Conservation (phyloP, 768 basidiomycete species). For the Multifurca ochricompacta region DNA sequence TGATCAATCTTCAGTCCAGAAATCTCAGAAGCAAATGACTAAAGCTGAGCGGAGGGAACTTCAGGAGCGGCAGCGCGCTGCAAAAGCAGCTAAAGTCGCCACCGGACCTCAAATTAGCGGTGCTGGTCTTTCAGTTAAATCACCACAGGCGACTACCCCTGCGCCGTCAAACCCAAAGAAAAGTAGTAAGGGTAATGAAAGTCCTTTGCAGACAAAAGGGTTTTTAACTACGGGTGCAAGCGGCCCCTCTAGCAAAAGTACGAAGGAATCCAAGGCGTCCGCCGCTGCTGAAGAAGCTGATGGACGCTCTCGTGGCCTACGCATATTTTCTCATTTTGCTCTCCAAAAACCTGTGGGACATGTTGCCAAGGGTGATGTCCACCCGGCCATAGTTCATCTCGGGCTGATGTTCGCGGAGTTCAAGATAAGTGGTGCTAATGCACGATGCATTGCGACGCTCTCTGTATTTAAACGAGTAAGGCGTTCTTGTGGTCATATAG, state of each 20-base stretch:
- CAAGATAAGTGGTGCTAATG: conserved; percentile 90
- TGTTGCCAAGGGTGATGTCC: conserved; percentile 75
- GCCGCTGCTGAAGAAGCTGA: conserved; percentile 30
- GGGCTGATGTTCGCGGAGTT: conserved; percentile 90
- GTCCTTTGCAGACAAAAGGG: conserved; percentile 22
- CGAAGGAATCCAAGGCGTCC: conserved; percentile 20
- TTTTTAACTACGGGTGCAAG: conserved; percentile 17
- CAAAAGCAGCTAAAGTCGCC: conserved; percentile 13
- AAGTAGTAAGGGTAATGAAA: conserved; percentile 2
- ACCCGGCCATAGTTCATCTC: conserved; percentile 79
- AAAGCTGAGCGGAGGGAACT: conserved; percentile 28
- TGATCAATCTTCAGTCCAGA: conserved; percentile 2
- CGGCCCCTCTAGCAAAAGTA: conserved; percentile 1
- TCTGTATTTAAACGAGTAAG: conserved; percentile 86
- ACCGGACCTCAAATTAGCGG: background rate
- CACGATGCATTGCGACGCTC: conserved; percentile 88
- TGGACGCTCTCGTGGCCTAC: conserved; percentile 50
- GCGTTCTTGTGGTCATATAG: conserved; percentile 17
- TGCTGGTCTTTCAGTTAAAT: conserved; percentile 7
- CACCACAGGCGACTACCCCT: background rate
- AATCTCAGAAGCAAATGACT: conserved; percentile 28
- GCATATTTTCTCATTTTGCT: conserved; percentile 84
- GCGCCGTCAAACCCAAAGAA: conserved; percentile 5
- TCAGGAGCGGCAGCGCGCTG: conserved; percentile 22
- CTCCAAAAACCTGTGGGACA: conserved; percentile 47